Evolutionary conservation across 1,139 yeast species (phyloP), one percentile per base, ranked within the genome.

Genomic region (Nakaseomyces uthaithaninus): DNA sequence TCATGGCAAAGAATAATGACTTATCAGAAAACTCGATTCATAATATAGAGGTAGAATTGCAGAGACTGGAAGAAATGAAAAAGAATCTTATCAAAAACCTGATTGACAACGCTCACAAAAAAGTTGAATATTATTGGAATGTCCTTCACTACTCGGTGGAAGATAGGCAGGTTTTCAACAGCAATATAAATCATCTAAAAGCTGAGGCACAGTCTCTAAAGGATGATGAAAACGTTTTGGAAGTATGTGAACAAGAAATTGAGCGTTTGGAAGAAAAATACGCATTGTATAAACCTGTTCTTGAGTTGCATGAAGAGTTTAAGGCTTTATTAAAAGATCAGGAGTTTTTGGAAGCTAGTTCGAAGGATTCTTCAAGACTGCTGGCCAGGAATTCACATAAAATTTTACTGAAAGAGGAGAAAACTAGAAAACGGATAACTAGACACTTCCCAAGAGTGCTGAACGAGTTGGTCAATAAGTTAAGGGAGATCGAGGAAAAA

Each of bases 291-390:
- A 69, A 68, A 43, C 79, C 80, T 0, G 67, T 85, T 8, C 60
- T 86, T 33, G 62, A 67, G 7, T 59, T 73, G 11, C 74, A 81
- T 33, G 68, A 72, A 3, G 74, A 73, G 41, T 71, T 83, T 47
- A 66, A 71, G 37, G 72, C 68, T 6, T 60, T 89, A 14, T 62
- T 77, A 27, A 63, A 66, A 16, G 94, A 86, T 51, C 81, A 81
- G 49, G 55, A 61, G 3, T 75, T 75, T 39, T 67, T 91, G 30
- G 77, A 71, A 36, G 80, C 77, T 48, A 77, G 93, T 4, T 74
- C 84, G 1, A 80, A 77, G 51, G 94, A 91, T 56, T 79, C 95
- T 0, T 78, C 93, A 0, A 69, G 97, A 46, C 67, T 89, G 33
- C 64, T 83, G 39, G 74, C 83, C 46, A 75, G 84, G 52, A 80